phyloP scores from a whole-genome alignment of 441 rosid genomes.

The Eutrema salsugineum region DNA sequence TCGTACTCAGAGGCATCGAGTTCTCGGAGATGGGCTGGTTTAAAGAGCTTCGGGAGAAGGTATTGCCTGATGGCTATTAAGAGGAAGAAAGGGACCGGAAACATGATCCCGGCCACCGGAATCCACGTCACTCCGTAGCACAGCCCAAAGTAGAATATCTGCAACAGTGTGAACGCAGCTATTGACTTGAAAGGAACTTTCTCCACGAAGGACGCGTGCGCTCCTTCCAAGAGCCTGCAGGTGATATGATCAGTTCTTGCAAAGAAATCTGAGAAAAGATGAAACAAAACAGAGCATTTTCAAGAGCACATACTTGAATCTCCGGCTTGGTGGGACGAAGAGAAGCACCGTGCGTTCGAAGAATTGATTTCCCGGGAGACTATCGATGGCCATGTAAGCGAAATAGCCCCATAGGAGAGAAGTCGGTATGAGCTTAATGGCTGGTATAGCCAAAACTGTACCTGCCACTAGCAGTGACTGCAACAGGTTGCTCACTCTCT shows the following conservation, averaged over 20 bases:
- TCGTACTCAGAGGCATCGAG: constrained; percentile 81
- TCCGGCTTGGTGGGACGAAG: constrained; percentile 51
- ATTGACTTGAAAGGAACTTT: constrained; percentile 61
- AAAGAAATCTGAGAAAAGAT: neutral
- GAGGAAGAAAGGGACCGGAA: constrained; percentile 74
- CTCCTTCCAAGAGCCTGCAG: constrained; percentile 63
- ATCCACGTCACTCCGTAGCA: constrained; percentile 89
- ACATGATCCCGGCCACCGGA: constrained; percentile 72
- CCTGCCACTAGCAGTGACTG: constrained; percentile 66
- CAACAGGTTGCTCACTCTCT: constrained; percentile 67
- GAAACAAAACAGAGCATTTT: neutral
- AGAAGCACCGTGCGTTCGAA: constrained; percentile 78
- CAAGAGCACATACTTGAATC: constrained; percentile 50
- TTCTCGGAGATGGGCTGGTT: constrained; percentile 52
- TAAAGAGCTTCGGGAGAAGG: constrained; percentile 60
- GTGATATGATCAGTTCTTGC: neutral
- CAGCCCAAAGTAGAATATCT: constrained; percentile 52
- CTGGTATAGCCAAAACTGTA: constrained; percentile 52
- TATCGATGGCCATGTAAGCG: constrained; percentile 86
- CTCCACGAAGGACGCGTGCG: constrained; percentile 79
- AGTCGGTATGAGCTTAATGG: constrained; percentile 61
- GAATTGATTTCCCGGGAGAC: constrained; percentile 85
- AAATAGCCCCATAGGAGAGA: constrained; percentile 91
- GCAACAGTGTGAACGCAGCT: constrained; percentile 59
- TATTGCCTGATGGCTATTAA: constrained; percentile 59